These are phyloP conservation scores for Scortechinia acanthostroma DNA, from an alignment of 2,329 filamentous ascomycete genomes.

Conservation along the genomic window DNA sequence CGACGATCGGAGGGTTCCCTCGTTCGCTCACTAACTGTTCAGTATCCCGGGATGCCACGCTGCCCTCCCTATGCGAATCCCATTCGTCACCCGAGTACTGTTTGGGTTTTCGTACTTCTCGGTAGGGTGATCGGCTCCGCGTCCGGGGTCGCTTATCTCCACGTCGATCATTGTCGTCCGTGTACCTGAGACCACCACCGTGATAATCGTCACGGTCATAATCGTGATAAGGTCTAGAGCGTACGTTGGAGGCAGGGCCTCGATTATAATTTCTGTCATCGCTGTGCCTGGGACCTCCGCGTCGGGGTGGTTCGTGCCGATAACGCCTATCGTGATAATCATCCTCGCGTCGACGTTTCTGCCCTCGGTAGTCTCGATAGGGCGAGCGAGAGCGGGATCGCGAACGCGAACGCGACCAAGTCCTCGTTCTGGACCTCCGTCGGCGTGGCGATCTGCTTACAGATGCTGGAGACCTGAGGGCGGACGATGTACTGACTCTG, in stretches of 20 bases:
- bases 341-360: neutral
- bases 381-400: neutral
- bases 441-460: conserved; percentile 23
- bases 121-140: conserved; percentile 12
- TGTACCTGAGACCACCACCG: conserved; percentile 22
- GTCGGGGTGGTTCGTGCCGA: neutral
- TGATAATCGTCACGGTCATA: conserved; percentile 27
- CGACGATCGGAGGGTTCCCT: conserved; percentile 26
- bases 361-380: neutral
- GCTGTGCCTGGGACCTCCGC: neutral
- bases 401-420: neutral
- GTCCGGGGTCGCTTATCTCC: conserved; percentile 27
- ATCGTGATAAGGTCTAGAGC: conserved; percentile 22
- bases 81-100: neutral
- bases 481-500: conserved; percentile 31
- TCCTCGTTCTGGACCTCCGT: neutral
- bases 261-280: conserved; percentile 6
- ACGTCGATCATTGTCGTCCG: conserved; percentile 19
- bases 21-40: conserved; percentile 38
- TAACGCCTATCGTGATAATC: neutral
- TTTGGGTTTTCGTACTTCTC: neutral
- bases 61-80: no score
- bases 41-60: conserved; percentile 12
- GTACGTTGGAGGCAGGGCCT: conserved; percentile 8
- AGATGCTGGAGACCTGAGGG: conserved; percentile 14